Percentiles rank a stretch among this genome's conserved stretches.
Evolutionary conservation across 31 red algal species (phyloP).

Genomic region (Porphyra umbilicalis): DNA sequence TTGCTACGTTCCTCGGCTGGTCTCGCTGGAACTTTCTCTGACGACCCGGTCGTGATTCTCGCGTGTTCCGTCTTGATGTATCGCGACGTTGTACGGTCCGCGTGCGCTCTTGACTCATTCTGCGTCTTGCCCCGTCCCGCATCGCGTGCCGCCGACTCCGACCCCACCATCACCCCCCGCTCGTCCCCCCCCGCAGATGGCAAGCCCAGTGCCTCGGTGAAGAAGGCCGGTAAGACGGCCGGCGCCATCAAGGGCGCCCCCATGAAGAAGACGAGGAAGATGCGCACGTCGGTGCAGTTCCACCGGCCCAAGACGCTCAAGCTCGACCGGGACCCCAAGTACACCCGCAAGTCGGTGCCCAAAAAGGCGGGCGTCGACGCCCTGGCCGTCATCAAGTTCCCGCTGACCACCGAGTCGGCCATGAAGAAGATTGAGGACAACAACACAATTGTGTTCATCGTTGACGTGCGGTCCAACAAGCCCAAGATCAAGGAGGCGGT

Average conservation of each 20-base stretch:
- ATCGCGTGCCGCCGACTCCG: too few relatives aligned
- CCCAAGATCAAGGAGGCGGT: constrained; percentile 89
- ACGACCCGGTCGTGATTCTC: too few relatives aligned
- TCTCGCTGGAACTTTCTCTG: too few relatives aligned
- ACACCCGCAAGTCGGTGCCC: constrained; percentile 65
- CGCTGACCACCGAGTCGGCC: constrained; percentile 93
- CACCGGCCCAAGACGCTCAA: constrained; percentile 69
- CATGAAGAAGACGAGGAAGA: constrained; percentile 2
- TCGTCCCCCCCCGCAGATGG: too few relatives aligned
- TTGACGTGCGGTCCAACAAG: constrained; percentile 90
- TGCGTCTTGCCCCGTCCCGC: too few relatives aligned
- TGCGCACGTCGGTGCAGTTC: constrained; percentile 74
- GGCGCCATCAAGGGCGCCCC: background rate
- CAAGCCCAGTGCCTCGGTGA: background rate
- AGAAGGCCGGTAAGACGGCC: constrained; percentile 7
- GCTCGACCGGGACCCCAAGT: constrained; percentile 82
- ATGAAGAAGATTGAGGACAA: constrained; percentile 99
- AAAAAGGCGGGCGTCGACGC: constrained; percentile 83
- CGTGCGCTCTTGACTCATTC: too few relatives aligned
- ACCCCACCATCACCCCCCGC: too few relatives aligned
- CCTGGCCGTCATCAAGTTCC: constrained; percentile 89
- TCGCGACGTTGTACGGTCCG: too few relatives aligned
- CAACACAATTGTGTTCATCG: constrained; percentile 98
- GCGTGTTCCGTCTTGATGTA: too few relatives aligned
- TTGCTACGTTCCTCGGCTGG: too few relatives aligned